These are phyloP conservation scores for Lipomyces orientalis DNA, from an alignment of 805 yeast species.

Conservation along the genomic window DNA sequence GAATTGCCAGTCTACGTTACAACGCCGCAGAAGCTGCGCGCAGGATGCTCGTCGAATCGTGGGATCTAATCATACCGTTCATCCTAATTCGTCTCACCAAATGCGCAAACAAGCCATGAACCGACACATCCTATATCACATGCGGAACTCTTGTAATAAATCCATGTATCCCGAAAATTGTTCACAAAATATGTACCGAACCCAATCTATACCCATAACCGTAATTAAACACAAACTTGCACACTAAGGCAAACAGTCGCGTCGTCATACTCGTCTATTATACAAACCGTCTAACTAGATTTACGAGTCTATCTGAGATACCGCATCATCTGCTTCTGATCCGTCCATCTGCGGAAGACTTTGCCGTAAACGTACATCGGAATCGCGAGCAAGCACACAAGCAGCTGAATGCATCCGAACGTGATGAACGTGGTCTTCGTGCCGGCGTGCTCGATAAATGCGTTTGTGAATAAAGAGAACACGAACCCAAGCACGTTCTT, in stretches of 20 bases:
- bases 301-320: conserved; percentile 37
- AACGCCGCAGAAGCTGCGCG: too few species aligned
- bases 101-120: not conserved
- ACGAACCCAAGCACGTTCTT: conserved; percentile 55
- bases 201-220: not conserved
- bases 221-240: not conserved
- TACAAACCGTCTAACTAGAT: not conserved
- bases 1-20: too few species aligned
- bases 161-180: too few species aligned
- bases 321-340: conserved; percentile 52
- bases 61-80: too few species aligned
- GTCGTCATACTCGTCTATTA: not conserved
- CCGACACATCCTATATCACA: not conserved
- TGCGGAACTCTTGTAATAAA: too few species aligned
- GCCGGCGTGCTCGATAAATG: conserved; percentile 52
- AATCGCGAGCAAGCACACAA: conserved; percentile 55
- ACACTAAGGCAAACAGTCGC: not conserved
- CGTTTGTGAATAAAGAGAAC: conserved; percentile 62
- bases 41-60: too few species aligned
- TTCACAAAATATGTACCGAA: too few species aligned
- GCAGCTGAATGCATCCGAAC: conserved; percentile 59
- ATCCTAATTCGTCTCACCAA: too few species aligned
- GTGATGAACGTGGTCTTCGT: conserved; percentile 55
- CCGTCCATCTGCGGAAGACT: conserved; percentile 57
- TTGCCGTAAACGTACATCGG: conserved; percentile 64